Evolutionary conservation across 1,284 basidiomycete species (phyloP).

Genomic region (Ceratobasidium sp.): DNA sequence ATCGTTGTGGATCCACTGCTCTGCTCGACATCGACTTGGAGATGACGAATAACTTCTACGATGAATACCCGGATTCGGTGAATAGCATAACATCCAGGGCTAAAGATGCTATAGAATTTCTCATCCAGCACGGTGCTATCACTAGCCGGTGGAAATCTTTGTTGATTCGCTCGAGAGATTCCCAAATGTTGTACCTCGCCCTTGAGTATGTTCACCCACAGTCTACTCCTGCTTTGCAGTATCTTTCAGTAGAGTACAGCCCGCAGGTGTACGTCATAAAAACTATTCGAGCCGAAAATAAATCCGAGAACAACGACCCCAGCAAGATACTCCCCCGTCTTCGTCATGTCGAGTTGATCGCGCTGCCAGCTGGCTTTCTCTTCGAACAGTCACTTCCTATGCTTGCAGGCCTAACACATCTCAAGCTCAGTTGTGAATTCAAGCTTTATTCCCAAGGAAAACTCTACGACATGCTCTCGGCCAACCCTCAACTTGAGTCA

Average conservation of each 20-base stretch:
- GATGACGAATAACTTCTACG: background rate
- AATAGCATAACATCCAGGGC: background rate
- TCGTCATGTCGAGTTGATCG: background rate
- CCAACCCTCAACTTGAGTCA: constrained; percentile 1
- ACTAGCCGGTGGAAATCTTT: constrained; percentile 26
- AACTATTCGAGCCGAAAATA: background rate
- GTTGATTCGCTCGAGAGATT: background rate
- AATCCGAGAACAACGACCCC: background rate
- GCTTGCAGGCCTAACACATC: constrained; percentile 12
- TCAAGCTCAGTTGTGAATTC: background rate
- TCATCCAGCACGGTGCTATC: background rate
- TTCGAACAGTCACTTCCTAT: background rate
- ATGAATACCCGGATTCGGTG: background rate
- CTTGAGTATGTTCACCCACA: too few relatives aligned
- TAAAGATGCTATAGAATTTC: background rate
- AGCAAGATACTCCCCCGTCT: background rate
- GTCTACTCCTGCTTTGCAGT: too few relatives aligned
- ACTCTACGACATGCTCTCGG: background rate
- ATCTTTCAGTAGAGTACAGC: too few relatives aligned
- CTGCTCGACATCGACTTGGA: constrained; percentile 27
- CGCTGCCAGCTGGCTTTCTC: constrained; percentile 1
- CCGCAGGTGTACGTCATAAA: too few relatives aligned
- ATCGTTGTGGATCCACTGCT: background rate
- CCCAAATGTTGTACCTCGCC: background rate
- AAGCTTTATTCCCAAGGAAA: background rate